Base-by-base conservation (phyloP, 225 moss, liverwort and hornwort genomes). In the Anthoceros angustus region DNA sequence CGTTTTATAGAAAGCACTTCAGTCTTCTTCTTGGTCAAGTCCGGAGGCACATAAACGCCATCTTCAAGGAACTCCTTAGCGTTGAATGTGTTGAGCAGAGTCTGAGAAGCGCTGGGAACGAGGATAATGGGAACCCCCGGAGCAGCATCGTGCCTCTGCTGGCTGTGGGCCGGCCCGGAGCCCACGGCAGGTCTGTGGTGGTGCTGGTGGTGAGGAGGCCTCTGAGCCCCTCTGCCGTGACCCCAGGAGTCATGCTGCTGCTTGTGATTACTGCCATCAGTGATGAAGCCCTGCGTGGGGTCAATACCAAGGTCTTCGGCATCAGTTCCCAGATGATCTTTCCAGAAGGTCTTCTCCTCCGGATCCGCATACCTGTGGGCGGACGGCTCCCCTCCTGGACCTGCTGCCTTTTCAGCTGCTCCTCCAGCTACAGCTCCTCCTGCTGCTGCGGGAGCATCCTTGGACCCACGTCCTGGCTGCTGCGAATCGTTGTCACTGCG, bases 301-400 rank as follows among this genome's bases (percentile, higher is more conserved):
- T 98, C 92, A 11, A 98, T 92, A 14, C 98, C 98, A 42, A 98
- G 68, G 73, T 98, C 95, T 73, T 95, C 98, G 21, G 81, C 98
- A 70, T 98, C 89, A 62, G 86, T 92, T 71, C 98, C 98, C 32
- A 98, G 75, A 63, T 98, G 98, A 69, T 89, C 92, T 72, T 98
- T 98, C 98, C 98, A 98, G 50, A 92, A 98, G 64, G 86, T 77
- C 71, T 98, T 92, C 79, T 98, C 98, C 75, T 98, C 91, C 18
- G 87, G 84, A 62, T 89, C 87, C 15, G 76, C 86, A 63, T 88
- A 92, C 24, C 98, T 86, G 76, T 72, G 85, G 15, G 86, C 70
- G 25, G 76, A 74, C 42, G 72, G 68, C 25, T 88, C 90, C 8
- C 39, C 26, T 77, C 80, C 83, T 90, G 88, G 68, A 80, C 87